phyloP scores from a whole-genome alignment of 345 rosid genomes.

The Toxicodendron radicans region DNA sequence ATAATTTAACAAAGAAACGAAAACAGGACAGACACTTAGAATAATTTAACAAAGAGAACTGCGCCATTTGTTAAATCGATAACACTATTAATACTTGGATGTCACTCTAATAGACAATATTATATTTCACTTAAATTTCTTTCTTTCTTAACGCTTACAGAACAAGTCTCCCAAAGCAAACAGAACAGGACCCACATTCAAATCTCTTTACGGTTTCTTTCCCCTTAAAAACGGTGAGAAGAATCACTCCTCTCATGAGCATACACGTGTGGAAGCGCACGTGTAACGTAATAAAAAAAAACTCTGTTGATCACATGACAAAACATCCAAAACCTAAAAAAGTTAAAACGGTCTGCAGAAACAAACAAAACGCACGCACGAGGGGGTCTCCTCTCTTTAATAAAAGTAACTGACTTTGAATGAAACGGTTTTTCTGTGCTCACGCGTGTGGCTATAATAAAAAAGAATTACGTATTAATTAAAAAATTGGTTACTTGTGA shows the following conservation, averaged over 20 bases:
- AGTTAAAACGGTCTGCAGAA: conserved; percentile 31
- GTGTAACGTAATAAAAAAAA: conserved; percentile 21
- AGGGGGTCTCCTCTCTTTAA: background rate
- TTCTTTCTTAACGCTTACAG: too few species aligned
- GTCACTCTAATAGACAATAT: too few species aligned
- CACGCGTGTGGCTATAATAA: conserved; percentile 23
- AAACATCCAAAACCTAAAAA: conserved; percentile 3
- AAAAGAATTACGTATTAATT: too few species aligned
- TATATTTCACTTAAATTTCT: too few species aligned
- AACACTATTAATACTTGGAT: too few species aligned
- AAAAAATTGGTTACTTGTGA: too few species aligned
- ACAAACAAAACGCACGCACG: conserved; percentile 35
- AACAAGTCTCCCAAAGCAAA: too few species aligned
- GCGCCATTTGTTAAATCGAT: too few species aligned
- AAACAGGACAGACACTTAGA: too few species aligned
- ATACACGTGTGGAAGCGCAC: conserved; percentile 35
- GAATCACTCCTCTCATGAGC: background rate
- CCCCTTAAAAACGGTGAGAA: background rate
- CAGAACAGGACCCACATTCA: background rate
- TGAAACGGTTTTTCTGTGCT: background rate
- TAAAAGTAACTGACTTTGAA: background rate
- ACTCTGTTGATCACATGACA: conserved; percentile 4
- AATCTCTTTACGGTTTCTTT: background rate
- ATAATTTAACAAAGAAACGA: too few species aligned
- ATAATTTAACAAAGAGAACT: too few species aligned